phyloP scores from a whole-genome alignment of 169 alveolate species.

The Plasmodium gallinaceum region DNA sequence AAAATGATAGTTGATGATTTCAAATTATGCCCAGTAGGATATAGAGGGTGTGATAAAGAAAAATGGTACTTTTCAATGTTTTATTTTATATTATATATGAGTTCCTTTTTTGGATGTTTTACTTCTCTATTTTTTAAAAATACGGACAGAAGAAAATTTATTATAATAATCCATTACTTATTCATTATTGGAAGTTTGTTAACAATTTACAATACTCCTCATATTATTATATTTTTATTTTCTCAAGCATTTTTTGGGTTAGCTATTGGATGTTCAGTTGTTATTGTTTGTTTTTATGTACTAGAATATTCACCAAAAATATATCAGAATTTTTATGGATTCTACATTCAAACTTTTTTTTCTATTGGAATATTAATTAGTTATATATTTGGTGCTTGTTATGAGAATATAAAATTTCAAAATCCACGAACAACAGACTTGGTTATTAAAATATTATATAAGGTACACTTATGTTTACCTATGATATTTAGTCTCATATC shows the following conservation, averaged over 20 bases:
- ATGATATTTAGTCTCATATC: conserved; percentile 36
- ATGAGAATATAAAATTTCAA: conserved; percentile 13
- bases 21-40: conserved; percentile 40
- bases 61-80: conserved; percentile 38
- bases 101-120: conserved; percentile 68
- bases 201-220: conserved; percentile 42
- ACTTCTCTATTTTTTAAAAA: conserved; percentile 21
- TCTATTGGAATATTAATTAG: conserved; percentile 54
- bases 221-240: conserved; percentile 47
- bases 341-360: conserved; percentile 48
- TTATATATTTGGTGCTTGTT: conserved; percentile 51
- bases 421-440: background rate
- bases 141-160: conserved; percentile 40
- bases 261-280: conserved; percentile 69
- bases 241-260: conserved; percentile 67
- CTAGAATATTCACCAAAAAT: conserved; percentile 56
- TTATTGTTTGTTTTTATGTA: conserved; percentile 42
- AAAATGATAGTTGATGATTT: conserved; percentile 18
- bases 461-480: conserved; percentile 27
- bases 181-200: conserved; percentile 51
- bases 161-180: conserved; percentile 24
- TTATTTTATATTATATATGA: conserved; percentile 42
- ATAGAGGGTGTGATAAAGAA: conserved; percentile 41
- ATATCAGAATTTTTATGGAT: conserved; percentile 60
- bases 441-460: conserved; percentile 10